Evolutionary conservation across 1,284 basidiomycete genomes (phyloP).

Genomic region (Coriolopsis trogii): DNA sequence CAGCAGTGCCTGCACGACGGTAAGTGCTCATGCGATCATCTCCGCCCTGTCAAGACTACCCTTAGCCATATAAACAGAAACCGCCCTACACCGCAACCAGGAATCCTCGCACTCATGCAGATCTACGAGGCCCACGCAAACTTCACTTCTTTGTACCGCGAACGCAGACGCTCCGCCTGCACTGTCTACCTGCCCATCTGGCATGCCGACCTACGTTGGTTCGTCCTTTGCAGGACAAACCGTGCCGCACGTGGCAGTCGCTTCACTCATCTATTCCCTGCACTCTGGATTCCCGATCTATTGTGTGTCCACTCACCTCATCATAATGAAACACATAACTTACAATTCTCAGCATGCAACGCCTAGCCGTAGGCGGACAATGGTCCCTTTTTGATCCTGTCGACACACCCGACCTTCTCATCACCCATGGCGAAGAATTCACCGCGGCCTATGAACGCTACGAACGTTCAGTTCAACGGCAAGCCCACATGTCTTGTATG

Average conservation of each 20-base stretch:
- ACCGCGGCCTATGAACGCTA: not conserved
- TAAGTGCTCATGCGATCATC: no score
- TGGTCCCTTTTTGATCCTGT: not conserved
- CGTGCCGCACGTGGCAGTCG: not conserved
- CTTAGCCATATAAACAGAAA: no score
- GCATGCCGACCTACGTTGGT: not conserved
- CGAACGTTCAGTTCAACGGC: not conserved
- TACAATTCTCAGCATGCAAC: not conserved
- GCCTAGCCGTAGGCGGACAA: not conserved
- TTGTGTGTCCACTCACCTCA: not conserved
- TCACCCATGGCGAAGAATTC: not conserved
- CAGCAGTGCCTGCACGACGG: not conserved
- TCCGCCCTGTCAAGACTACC: no score
- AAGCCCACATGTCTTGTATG: not conserved
- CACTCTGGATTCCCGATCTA: not conserved
- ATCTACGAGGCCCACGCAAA: not conserved
- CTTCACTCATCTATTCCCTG: not conserved
- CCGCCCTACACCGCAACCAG: not conserved
- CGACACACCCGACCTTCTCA: not conserved
- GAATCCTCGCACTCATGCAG: not conserved
- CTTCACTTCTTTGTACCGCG: not conserved
- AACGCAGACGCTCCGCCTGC: not conserved
- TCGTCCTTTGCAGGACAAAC: not conserved
- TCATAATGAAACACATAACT: not conserved
- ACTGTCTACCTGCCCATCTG: not conserved